Conservation (phyloP, 2,329 filamentous ascomycete species). For the Alternaria novae-zelandiae region DNA sequence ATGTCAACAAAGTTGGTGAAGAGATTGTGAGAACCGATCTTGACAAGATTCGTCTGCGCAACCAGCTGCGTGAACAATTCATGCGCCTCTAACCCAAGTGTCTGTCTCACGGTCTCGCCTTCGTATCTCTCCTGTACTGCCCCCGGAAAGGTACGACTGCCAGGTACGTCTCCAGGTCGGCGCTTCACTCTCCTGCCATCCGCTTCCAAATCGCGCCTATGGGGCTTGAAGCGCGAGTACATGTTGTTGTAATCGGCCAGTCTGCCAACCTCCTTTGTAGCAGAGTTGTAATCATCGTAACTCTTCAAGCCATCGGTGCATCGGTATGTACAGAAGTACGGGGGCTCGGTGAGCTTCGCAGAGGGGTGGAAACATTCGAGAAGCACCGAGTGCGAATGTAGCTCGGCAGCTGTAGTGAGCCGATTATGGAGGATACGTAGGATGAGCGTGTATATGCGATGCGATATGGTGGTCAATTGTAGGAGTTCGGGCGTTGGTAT, state of each 20-base stretch:
- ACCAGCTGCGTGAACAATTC: slow-evolving; percentile 80
- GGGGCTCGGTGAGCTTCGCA: slow-evolving; percentile 71
- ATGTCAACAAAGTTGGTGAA: slow-evolving; percentile 71
- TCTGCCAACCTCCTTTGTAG: slow-evolving; percentile 35
- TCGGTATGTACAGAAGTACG: slow-evolving; percentile 71
- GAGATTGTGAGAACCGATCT: slow-evolving; percentile 64
- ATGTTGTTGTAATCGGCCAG: slow-evolving; percentile 61
- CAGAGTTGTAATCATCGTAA: slow-evolving; percentile 47
- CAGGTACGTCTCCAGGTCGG: slow-evolving; percentile 57
- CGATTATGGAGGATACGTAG: slow-evolving; percentile 70
- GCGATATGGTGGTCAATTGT: slow-evolving; percentile 64
- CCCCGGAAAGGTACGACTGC: slow-evolving; percentile 49
- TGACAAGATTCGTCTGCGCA: slow-evolving; percentile 71
- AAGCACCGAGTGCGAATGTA: slow-evolving; percentile 70
- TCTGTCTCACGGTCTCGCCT: slow-evolving; percentile 61
- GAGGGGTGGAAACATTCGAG: slow-evolving; percentile 81
- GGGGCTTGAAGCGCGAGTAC: slow-evolving; percentile 75
- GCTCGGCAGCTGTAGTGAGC: slow-evolving; percentile 63
- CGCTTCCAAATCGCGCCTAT: slow-evolving; percentile 60
- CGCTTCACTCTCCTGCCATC: slow-evolving; percentile 44
- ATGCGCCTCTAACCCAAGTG: slow-evolving; percentile 69
- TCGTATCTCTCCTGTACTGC: slow-evolving; percentile 35
- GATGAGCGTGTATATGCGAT: slow-evolving; percentile 68
- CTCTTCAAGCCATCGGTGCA: slow-evolving; percentile 66
- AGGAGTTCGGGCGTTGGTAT: slow-evolving; percentile 55